Percentiles rank a stretch among this genome's conserved stretches.
phyloP scores from a whole-genome alignment of 2,329 filamentous ascomycete genomes.

The Diplocarpon mali region DNA sequence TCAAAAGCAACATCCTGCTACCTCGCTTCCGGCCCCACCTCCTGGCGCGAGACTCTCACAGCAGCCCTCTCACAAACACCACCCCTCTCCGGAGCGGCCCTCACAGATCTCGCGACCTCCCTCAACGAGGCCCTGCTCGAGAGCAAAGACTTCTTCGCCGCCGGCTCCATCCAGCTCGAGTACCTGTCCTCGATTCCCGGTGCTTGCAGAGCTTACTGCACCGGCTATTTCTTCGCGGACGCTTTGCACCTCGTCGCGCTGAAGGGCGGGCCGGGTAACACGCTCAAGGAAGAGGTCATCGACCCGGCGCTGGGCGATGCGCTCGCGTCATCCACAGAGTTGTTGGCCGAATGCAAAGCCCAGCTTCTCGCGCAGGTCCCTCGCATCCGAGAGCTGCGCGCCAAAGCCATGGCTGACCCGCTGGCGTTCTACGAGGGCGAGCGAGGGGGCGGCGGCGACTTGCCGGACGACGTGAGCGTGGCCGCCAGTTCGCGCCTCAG shows the following conservation, averaged over 20 bases:
- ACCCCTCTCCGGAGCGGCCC: constrained; percentile 46
- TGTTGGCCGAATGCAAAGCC: constrained; percentile 82
- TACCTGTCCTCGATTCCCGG: constrained; percentile 63
- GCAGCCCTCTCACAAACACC: constrained; percentile 57
- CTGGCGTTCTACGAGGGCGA: constrained; percentile 82
- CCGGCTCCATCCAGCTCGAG: constrained; percentile 70
- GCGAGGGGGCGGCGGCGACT: constrained; percentile 48
- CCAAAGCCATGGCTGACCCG: constrained; percentile 73
- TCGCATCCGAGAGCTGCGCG: constrained; percentile 69
- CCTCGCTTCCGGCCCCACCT: constrained; percentile 59
- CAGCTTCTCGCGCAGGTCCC: constrained; percentile 81
- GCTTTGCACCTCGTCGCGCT: constrained; percentile 67
- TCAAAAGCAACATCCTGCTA: constrained; percentile 71
- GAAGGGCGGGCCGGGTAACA: constrained; percentile 39
- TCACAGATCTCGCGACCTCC: constrained; percentile 56
- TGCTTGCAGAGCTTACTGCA: constrained; percentile 71
- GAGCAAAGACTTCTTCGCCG: constrained; percentile 70
- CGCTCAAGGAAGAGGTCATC: constrained; percentile 53
- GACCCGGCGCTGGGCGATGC: constrained; percentile 73
- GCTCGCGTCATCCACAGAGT: constrained; percentile 72
- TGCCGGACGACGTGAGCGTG: constrained; percentile 87
- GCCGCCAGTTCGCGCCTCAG: constrained; percentile 71
- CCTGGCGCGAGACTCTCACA: constrained; percentile 87
- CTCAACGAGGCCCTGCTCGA: constrained; percentile 74
- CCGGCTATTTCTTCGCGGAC: constrained; percentile 76